Base-by-base conservation (phyloP, 495 filamentous ascomycete genomes). In the Talaromyces nanjingensis region DNA sequence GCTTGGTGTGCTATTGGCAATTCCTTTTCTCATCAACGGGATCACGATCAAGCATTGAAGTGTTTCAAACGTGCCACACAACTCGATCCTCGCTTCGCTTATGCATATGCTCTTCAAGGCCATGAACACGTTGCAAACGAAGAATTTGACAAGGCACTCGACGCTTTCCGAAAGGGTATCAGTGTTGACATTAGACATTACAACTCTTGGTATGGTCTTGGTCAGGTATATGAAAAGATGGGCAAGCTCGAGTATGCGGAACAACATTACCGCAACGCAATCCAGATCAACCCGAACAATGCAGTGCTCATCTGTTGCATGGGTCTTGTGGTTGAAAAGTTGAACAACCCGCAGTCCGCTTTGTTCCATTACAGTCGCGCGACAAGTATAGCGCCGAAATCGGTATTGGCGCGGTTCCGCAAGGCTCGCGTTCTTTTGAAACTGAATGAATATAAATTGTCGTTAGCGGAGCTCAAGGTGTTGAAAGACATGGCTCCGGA, bases 41-140 rank as follows among this genome's bases (percentile, higher is more conserved):
- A 98, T 68, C 94, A 96, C 69, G 96, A 98, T 64, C 91, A 96
- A 69, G 94, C 96, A 27, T 77, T 98, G 56, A 88, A 89, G 64
- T 97, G 94, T 71, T 98, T 98, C 84, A 96, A 92, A 70, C 86
- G 94, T 53, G 94, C 94, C 4, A 96, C 91, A 1, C 91, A 96
- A 72, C 78, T 98, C 7, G 84, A 97, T 72, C 89, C 91, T 6
- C 88, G 86, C 42, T 96, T 97, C 74, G 93, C 94, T 3, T 98
- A 98, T 70, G 93, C 91, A 7, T 97, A 91, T 71, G 97, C 96
- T 1, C 78, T 98, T 8, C 93, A 97, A 70, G 94, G 94, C 1
- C 94, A 98, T 71, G 94, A 98, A 71, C 91, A 96, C 73, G 88
- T 97, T n/a, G 83, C 88, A 24, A 98, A 96, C 64, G 94, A 98